Conservation (phyloP, 1,284 basidiomycete species). For the Uromyces viciae-fabae region DNA sequence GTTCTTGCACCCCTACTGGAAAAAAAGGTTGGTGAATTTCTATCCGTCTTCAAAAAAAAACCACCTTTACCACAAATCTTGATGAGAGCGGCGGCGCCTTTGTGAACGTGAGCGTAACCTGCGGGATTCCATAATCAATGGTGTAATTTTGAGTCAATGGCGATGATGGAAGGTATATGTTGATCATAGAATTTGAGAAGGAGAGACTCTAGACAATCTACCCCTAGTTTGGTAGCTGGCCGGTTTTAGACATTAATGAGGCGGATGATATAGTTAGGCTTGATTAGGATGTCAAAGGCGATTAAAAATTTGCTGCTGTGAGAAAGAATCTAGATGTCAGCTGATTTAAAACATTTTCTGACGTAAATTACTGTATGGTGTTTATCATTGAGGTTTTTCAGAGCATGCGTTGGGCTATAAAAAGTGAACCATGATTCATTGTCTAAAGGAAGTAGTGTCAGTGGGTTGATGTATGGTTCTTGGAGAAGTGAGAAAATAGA, state of each 20-base stretch:
- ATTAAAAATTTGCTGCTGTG: not conserved
- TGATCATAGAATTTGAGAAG: not conserved
- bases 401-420: not conserved
- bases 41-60: not conserved
- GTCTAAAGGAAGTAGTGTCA: not conserved
- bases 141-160: not conserved
- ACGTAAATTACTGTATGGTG: not conserved
- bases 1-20: not conserved
- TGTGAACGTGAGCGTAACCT: not conserved
- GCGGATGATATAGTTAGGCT: too few relatives aligned
- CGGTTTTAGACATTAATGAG: too few relatives aligned
- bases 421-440: conserved; percentile 2
- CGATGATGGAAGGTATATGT: not conserved
- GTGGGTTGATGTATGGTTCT: not conserved
- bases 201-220: too few relatives aligned
- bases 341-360: not conserved
- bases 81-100: not conserved
- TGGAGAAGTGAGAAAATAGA: not conserved
- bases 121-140: not conserved
- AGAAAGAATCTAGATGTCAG: too few relatives aligned
- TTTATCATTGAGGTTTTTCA: not conserved
- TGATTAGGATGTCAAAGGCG: too few relatives aligned
- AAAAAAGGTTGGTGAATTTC: not conserved
- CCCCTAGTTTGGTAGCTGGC: too few relatives aligned
- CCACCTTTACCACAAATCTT: not conserved